Evolutionary conservation across 305 asterid species (phyloP).

Genomic region (Fraxinus greggii): DNA sequence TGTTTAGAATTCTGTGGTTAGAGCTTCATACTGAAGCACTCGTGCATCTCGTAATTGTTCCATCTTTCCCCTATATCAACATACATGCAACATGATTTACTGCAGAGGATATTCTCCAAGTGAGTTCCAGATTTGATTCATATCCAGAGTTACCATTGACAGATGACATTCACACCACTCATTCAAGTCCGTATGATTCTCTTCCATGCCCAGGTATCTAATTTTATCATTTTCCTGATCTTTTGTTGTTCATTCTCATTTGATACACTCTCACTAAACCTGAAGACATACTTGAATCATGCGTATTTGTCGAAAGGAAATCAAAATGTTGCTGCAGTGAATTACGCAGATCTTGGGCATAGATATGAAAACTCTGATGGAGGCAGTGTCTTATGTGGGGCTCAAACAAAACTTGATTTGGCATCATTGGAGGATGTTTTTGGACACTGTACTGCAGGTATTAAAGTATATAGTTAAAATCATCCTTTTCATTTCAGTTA

Average conservation of each 20-base stretch:
- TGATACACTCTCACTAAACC: slow-evolving; percentile 11
- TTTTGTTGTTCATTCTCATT: slow-evolving; percentile 14
- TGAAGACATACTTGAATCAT: background rate
- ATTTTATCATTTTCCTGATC: slow-evolving; percentile 13
- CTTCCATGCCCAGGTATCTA: slow-evolving; percentile 52
- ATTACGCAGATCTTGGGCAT: slow-evolving; percentile 38
- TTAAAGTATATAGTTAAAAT: slow-evolving; percentile 5
- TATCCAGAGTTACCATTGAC: slow-evolving; percentile 51
- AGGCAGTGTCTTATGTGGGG: slow-evolving; percentile 36
- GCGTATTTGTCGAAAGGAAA: slow-evolving; percentile 34
- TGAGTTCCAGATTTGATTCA: slow-evolving; percentile 54
- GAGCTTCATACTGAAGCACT: slow-evolving; percentile 13
- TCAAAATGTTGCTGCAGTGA: slow-evolving; percentile 35
- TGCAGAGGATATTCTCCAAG: slow-evolving; percentile 66
- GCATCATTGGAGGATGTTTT: slow-evolving; percentile 54
- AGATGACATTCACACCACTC: slow-evolving; percentile 45
- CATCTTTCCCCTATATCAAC: slow-evolving; percentile 17
- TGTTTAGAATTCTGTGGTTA: background rate
- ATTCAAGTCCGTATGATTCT: slow-evolving; percentile 48
- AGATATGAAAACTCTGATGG: slow-evolving; percentile 34
- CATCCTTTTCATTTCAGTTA: background rate
- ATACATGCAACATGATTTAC: slow-evolving; percentile 16
- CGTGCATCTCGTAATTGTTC: slow-evolving; percentile 8
- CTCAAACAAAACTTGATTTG: slow-evolving; percentile 41
- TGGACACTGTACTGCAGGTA: slow-evolving; percentile 53